A percentile compares a stretch with the other conserved stretches of the same genome.
These are phyloP conservation scores for Agaricus sinodeliciosus DNA, from an alignment of 768 basidiomycete species.

Conservation along the genomic window DNA sequence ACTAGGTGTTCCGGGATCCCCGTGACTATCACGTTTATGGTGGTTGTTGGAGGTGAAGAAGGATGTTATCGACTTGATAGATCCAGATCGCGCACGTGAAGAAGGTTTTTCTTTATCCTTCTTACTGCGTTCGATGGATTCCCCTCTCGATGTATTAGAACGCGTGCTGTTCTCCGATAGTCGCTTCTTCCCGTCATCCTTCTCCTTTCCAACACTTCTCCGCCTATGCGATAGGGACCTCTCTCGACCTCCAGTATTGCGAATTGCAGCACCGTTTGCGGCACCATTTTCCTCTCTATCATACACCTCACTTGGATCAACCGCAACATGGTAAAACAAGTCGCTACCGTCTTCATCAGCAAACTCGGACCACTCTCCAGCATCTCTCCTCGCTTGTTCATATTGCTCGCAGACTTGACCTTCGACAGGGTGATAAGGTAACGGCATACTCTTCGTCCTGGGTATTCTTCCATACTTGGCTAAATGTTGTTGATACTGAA, in stretches of 20 bases:
- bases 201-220: constrained; percentile 23
- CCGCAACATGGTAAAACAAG: constrained; percentile 13
- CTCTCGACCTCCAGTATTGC: background rate
- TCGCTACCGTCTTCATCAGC: constrained; percentile 12
- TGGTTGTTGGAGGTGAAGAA: constrained; percentile 23
- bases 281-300: constrained; percentile 10
- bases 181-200: constrained; percentile 10
- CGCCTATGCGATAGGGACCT: constrained; percentile 5
- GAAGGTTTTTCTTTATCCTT: constrained; percentile 12
- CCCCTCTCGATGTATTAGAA: constrained; percentile 6
- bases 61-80: constrained; percentile 27
- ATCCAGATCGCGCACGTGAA: constrained; percentile 25
- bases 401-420: background rate
- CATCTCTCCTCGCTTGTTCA: background rate
- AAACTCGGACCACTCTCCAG: constrained; percentile 14
- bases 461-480: constrained; percentile 20
- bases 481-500: constrained; percentile 7
- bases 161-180: background rate
- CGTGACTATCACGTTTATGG: constrained; percentile 10
- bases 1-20: background rate
- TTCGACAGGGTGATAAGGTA: constrained; percentile 12
- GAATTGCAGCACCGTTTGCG: too few species aligned
- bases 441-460: constrained; percentile 49
- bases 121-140: constrained; percentile 2
- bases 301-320: constrained; percentile 3